Percentiles rank a stretch among this genome's conserved stretches.
Conservation (phyloP, 148 eudicot species). For the Salicornia ramosissima region DNA sequence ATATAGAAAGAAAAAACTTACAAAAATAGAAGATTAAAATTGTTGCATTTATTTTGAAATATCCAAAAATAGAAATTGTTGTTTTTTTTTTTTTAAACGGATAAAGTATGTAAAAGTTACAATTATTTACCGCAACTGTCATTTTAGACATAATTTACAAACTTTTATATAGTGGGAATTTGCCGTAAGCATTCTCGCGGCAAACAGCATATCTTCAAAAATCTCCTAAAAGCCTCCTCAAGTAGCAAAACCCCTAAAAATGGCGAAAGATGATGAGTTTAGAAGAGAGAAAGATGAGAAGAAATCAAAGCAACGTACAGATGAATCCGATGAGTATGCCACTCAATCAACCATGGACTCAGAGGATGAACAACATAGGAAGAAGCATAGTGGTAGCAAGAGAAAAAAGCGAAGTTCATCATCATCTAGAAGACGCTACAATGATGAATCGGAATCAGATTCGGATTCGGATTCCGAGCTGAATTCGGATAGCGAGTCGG, state of each 20-base stretch:
- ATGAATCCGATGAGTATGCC: conserved; percentile 23
- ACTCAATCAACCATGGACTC: conserved; percentile 26
- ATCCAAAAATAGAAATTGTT: too few relatives aligned
- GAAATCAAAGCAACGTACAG: conserved; percentile 32
- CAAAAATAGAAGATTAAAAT: too few relatives aligned
- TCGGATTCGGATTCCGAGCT: conserved; percentile 33
- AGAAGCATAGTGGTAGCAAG: conserved; percentile 12
- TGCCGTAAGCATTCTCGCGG: too few relatives aligned
- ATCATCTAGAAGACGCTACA: conserved; percentile 19
- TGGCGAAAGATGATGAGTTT: conserved; percentile 31
- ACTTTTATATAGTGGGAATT: too few relatives aligned
- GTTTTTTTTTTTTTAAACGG: too few relatives aligned
- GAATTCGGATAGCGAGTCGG: conserved; percentile 38
- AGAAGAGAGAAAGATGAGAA: conserved; percentile 16
- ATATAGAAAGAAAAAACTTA: too few relatives aligned
- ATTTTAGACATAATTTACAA: too few relatives aligned
- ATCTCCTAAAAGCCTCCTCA: too few relatives aligned
- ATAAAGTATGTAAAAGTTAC: too few relatives aligned
- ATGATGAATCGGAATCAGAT: conserved; percentile 37
- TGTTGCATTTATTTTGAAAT: too few relatives aligned
- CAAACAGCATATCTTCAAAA: too few relatives aligned
- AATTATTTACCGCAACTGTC: too few relatives aligned
- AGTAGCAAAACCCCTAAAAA: not conserved
- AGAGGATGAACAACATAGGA: conserved; percentile 24
- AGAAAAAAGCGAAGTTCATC: conserved; percentile 32